Base-by-base conservation (phyloP, 2,329 filamentous ascomycete species). In the Ceratocystis alfenasii region DNA sequence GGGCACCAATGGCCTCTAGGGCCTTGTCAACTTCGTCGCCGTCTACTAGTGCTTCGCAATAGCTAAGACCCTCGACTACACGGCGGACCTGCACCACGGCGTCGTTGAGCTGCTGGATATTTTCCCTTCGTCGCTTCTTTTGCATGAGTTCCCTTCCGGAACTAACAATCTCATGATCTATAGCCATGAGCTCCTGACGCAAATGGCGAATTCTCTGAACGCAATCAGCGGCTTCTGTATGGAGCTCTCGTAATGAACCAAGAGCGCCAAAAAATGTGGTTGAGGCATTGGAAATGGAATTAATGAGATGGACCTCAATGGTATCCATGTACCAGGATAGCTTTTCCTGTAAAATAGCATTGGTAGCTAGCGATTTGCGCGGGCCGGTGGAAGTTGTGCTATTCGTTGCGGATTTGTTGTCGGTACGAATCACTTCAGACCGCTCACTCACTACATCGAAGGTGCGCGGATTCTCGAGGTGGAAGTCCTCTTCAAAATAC, bases 261-360 rank as follows among this genome's bases (percentile, higher is more conserved):
- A 99, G 79, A 0, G 94, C 94, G 0, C 91, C 92, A 72, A 99
- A 99, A 75, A 99, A 99, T 0, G 93, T 96, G 0, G 90, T 91
- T 0, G 94, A 97, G 1, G 94, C 94, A 0, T 89, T 91, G 1
- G 93, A 97, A 69, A 99, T 99, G 0, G 92, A 96, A 41, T 90
- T 90, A 71, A 99, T 96, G 6, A 99, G 79, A 74, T 99, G 94
- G 65, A 99, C 90, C 74, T 99, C 94, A 25, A 99, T 91, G 0
- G 94, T 99, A 74, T 99, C 94, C 91, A 99, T 96, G 74, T 99
- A 99, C 94, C 94, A 99, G 0, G 94, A 97, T 12, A 99, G 79
- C 75, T 99, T 99, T 75, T 99, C 94, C 74, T 99, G 94, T 45
- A 99, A 75, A 67, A 99, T 99, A 0, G 94, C 94, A 75, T 99